phyloP scores from a whole-genome alignment of 345 rosid genomes.

The Dimocarpus longan region DNA sequence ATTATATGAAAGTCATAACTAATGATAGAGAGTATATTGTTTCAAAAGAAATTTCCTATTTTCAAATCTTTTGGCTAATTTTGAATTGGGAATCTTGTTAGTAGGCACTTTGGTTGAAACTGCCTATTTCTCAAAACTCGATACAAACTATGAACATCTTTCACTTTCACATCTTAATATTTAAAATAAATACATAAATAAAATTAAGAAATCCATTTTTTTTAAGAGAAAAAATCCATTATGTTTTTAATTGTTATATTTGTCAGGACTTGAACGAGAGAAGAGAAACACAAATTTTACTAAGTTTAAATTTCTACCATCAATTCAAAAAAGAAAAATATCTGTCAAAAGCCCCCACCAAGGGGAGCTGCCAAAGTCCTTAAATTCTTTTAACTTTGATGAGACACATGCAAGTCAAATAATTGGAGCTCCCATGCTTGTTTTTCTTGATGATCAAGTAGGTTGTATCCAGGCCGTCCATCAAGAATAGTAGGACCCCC shows the following conservation, averaged over 20 bases:
- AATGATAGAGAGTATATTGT: constrained; percentile 24
- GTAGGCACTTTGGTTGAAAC: constrained; percentile 18
- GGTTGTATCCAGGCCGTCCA: constrained; percentile 34
- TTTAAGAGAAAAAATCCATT: too few species aligned
- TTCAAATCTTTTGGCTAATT: constrained; percentile 14
- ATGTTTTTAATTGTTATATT: background rate
- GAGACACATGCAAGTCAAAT: constrained; percentile 27
- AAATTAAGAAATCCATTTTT: too few species aligned
- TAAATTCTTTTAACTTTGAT: constrained; percentile 16
- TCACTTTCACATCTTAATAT: background rate
- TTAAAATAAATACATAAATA: too few species aligned
- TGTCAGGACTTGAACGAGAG: background rate
- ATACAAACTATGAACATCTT: too few species aligned
- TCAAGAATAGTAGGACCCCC: background rate
- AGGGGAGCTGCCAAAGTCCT: background rate
- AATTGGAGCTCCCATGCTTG: constrained; percentile 19
- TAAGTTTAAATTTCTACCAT: background rate
- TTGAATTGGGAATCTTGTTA: constrained; percentile 31
- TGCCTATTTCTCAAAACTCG: too few species aligned
- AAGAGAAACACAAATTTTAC: background rate
- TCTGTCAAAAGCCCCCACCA: constrained; percentile 31
- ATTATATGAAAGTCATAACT: constrained; percentile 9
- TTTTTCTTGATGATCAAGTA: background rate
- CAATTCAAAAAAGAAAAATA: background rate
- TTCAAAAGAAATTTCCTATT: constrained; percentile 15